A percentile compares a stretch with the other conserved stretches of the same genome.
Evolutionary conservation across 441 rosid genomes (phyloP).

Genomic region (Erodium moschatum): DNA sequence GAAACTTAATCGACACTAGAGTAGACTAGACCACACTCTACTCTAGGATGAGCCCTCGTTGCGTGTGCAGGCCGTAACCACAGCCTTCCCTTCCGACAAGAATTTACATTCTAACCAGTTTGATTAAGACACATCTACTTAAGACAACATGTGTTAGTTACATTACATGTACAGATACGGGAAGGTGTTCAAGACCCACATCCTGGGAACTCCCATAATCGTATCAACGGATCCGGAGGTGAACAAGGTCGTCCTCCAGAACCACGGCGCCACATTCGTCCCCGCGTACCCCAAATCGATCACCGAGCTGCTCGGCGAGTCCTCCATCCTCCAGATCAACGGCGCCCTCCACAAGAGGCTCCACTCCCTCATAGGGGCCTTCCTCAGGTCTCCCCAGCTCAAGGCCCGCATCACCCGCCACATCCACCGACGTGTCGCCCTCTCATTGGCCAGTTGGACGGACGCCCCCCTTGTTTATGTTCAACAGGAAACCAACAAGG

Average conservation of each 20-base stretch:
- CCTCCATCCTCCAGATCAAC: constrained; percentile 59
- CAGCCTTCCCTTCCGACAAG: too few relatives aligned
- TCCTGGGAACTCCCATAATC: constrained; percentile 62
- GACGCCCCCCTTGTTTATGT: constrained; percentile 23
- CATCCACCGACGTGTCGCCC: constrained; percentile 37
- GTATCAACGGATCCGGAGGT: constrained; percentile 69
- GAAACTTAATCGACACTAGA: too few relatives aligned
- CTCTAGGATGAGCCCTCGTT: not conserved
- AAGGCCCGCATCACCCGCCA: constrained; percentile 40
- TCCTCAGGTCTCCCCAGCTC: constrained; percentile 52
- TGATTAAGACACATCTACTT: too few relatives aligned
- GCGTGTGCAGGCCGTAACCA: not conserved
- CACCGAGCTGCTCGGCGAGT: constrained; percentile 43
- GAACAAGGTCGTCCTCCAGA: constrained; percentile 59
- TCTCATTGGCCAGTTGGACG: constrained; percentile 39
- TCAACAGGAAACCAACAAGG: constrained; percentile 55
- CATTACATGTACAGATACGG: constrained; percentile 41
- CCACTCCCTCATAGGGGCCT: constrained; percentile 51
- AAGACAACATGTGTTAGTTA: too few relatives aligned
- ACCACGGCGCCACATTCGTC: constrained; percentile 51
- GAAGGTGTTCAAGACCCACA: constrained; percentile 59
- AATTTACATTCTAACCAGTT: too few relatives aligned
- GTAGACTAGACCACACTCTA: too few relatives aligned
- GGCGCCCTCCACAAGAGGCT: constrained; percentile 51
- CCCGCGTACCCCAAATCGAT: constrained; percentile 69